A percentile compares a stretch with the other conserved stretches of the same genome.
Conservation (phyloP, 352 stramenopile species). For the Plasmopara halstedii region DNA sequence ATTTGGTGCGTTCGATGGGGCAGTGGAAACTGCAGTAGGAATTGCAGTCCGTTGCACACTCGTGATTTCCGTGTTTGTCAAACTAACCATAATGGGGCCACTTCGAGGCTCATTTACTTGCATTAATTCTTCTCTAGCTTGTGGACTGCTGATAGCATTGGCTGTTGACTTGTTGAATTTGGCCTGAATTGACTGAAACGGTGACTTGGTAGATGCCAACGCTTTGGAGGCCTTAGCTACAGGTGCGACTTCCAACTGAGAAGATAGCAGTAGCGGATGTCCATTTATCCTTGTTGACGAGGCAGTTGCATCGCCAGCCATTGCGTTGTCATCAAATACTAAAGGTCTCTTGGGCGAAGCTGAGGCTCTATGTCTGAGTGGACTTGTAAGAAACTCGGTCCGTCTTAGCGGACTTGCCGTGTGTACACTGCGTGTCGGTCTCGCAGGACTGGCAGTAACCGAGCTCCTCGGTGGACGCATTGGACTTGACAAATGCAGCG, state of each 20-base stretch:
- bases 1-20: not conserved
- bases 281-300: slow-evolving; percentile 12
- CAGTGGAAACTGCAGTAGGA: not conserved
- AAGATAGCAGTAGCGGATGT: slow-evolving; percentile 18
- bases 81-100: slow-evolving; percentile 27
- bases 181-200: slow-evolving; percentile 75
- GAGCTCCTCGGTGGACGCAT: slow-evolving; percentile 14
- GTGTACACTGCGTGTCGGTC: slow-evolving; percentile 11
- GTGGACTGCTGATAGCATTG: slow-evolving; percentile 7
- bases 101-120: slow-evolving; percentile 11
- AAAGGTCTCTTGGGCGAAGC: slow-evolving; percentile 31
- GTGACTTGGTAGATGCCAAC: slow-evolving; percentile 42
- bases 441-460: slow-evolving; percentile 18
- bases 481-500: slow-evolving; percentile 26
- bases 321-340: slow-evolving; percentile 22
- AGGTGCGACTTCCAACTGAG: slow-evolving; percentile 34
- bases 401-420: slow-evolving; percentile 26
- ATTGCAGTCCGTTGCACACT: not conserved
- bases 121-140: not conserved
- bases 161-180: slow-evolving; percentile 39
- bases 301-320: not conserved
- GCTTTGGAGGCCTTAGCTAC: slow-evolving; percentile 12
- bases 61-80: slow-evolving; percentile 11
- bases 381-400: slow-evolving; percentile 30
- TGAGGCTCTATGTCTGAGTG: slow-evolving; percentile 20